Conservation (phyloP, 2,329 filamentous ascomycete genomes). For the Gnomoniopsis smithogilvyi region DNA sequence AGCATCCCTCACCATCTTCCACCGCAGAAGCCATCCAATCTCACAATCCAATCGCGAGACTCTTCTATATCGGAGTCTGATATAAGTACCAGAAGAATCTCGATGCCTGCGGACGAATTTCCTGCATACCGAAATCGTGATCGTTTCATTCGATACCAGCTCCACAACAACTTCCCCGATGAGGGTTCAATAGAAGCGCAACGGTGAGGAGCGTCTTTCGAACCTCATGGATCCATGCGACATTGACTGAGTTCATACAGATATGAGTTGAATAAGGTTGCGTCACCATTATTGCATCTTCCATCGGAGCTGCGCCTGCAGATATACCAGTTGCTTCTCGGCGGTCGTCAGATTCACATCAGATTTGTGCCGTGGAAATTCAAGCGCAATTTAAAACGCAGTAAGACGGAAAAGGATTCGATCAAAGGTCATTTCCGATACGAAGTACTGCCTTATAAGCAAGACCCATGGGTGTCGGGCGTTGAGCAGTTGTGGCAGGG, state of each 20-base stretch:
- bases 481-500: conserved; percentile 1
- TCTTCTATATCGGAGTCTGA: not conserved
- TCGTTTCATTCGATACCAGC: conserved; percentile 11
- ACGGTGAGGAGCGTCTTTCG: not conserved
- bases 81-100: not conserved
- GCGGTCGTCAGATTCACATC: conserved; percentile 31
- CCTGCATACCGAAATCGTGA: not conserved
- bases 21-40: not conserved
- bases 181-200: conserved; percentile 15
- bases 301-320: conserved; percentile 32
- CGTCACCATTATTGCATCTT: conserved; percentile 29
- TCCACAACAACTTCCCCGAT: conserved; percentile 9
- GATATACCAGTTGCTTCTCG: conserved; percentile 31
- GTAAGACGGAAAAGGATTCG: conserved; percentile 19
- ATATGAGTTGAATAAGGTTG: conserved; percentile 24
- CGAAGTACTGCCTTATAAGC: conserved; percentile 22
- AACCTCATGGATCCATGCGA: not conserved
- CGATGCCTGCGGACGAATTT: not conserved
- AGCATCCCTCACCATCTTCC: not conserved
- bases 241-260: conserved; percentile 16
- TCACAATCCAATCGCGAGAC: not conserved
- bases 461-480: conserved; percentile 27
- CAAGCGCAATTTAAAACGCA: conserved; percentile 18
- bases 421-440: conserved; percentile 29
- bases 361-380: conserved; percentile 27